Evolutionary conservation across 148 eudicot genomes (phyloP).

Genomic region (Rhododendron vialii): DNA sequence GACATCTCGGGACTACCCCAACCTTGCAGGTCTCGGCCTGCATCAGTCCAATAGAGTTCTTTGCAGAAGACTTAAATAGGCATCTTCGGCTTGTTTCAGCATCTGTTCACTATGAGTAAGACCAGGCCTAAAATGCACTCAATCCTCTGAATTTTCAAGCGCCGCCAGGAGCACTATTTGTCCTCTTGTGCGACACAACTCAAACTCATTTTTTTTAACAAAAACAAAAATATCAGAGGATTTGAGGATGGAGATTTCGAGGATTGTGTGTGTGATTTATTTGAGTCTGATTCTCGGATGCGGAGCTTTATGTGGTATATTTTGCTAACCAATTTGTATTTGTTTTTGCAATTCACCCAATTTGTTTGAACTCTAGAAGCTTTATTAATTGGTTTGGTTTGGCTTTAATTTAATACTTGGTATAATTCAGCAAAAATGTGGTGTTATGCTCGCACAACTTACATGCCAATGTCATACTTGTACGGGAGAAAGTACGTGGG

Average conservation of each 20-base stretch:
- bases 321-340: neutral
- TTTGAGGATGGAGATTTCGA: too few species aligned
- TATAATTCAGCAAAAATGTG: conserved; percentile 18
- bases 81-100: neutral
- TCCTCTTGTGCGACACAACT: too few species aligned
- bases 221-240: too few species aligned
- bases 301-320: too few species aligned
- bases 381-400: neutral
- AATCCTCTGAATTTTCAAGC: too few species aligned
- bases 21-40: too few species aligned
- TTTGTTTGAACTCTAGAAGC: neutral
- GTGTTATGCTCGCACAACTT: conserved; percentile 14
- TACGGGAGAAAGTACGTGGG: conserved; percentile 12
- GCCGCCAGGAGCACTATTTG: too few species aligned
- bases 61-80: neutral
- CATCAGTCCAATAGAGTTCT: neutral
- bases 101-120: neutral
- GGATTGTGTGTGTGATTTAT: too few species aligned
- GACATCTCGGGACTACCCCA: too few species aligned
- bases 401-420: neutral
- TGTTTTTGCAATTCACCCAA: neutral
- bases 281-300: too few species aligned
- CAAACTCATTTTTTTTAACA: too few species aligned
- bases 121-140: too few species aligned
- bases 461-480: conserved; percentile 19